phyloP scores from a whole-genome alignment of 768 basidiomycete species.

The Rubroboletus pulcherrimus region DNA sequence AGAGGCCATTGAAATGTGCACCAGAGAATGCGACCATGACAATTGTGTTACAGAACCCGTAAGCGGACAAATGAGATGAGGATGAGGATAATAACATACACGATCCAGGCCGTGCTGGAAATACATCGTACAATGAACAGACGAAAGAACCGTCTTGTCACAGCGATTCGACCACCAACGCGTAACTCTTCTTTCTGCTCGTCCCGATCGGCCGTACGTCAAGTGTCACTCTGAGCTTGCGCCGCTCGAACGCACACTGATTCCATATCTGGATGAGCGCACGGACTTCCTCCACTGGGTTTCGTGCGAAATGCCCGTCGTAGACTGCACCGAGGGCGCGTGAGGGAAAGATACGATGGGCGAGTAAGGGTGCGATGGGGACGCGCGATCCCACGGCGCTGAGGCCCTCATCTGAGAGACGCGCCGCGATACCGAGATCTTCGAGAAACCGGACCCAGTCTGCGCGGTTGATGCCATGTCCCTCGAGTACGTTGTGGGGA shows the following conservation, averaged over 20 bases:
- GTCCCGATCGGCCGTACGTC: slow-evolving; percentile 1
- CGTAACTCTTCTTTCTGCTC: slow-evolving; percentile 4
- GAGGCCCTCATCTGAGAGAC: slow-evolving; percentile 22
- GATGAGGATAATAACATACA: background rate
- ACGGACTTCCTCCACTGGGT: slow-evolving; percentile 19
- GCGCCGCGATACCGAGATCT: slow-evolving; percentile 27
- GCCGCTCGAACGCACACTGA: slow-evolving; percentile 31
- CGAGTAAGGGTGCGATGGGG: slow-evolving; percentile 12
- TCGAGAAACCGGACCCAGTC: slow-evolving; percentile 32
- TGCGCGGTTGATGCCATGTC: slow-evolving; percentile 24
- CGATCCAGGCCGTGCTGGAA: background rate
- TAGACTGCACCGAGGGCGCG: slow-evolving; percentile 16
- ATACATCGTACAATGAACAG: slow-evolving; percentile 1
- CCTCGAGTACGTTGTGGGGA: slow-evolving; percentile 22
- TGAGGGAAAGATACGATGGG: slow-evolving; percentile 17
- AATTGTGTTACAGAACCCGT: background rate
- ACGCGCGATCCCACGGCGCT: slow-evolving; percentile 22
- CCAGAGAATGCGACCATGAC: background rate
- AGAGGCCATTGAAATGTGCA: background rate
- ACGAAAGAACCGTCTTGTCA: slow-evolving; percentile 2
- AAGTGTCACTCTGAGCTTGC: slow-evolving; percentile 25
- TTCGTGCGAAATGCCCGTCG: slow-evolving; percentile 19
- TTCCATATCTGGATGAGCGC: slow-evolving; percentile 30
- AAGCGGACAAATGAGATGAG: background rate
- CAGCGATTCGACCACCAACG: slow-evolving; percentile 28